Percentiles rank a stretch among this genome's conserved stretches.
Evolutionary conservation across 2,329 filamentous ascomycete genomes (phyloP).

Genomic region (Helicocarpus griseus): DNA sequence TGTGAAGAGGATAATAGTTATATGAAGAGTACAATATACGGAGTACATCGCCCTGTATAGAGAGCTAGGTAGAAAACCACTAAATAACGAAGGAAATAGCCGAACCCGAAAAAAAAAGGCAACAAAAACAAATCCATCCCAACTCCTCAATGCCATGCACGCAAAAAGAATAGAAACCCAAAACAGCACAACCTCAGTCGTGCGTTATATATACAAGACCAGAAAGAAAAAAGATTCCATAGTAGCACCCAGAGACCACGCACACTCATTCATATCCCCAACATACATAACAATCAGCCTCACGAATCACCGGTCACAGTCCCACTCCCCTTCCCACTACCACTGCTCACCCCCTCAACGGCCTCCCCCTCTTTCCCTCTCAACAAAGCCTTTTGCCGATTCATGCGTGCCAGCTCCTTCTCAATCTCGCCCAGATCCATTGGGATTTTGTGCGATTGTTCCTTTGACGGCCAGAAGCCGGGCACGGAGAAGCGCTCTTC

Average conservation of each 20-base stretch:
- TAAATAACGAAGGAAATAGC: neutral
- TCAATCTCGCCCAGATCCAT: slow-evolving; percentile 53
- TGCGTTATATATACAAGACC: neutral
- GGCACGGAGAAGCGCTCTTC: slow-evolving; percentile 81
- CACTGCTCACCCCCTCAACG: slow-evolving; percentile 7
- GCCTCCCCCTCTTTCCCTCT: slow-evolving; percentile 27
- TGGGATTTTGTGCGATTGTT: slow-evolving; percentile 45
- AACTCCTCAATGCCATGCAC: neutral
- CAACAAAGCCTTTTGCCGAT: slow-evolving; percentile 41
- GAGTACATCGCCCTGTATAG: no score
- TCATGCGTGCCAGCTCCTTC: slow-evolving; percentile 64
- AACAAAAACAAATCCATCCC: neutral
- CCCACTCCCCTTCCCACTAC: slow-evolving; percentile 1
- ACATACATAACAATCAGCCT: neutral
- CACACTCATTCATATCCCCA: neutral
- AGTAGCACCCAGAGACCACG: neutral
- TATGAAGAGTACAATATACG: neutral
- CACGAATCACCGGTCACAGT: slow-evolving; percentile 1
- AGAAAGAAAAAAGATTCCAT: slow-evolving; percentile 8
- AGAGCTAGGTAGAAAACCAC: no score
- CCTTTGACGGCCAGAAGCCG: slow-evolving; percentile 80
- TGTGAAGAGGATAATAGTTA: neutral
- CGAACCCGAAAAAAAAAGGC: neutral
- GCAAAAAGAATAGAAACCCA: neutral
- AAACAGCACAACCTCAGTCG: neutral